A percentile compares a stretch with the other conserved stretches of the same genome.
Conservation (phyloP, 2,329 filamentous ascomycete genomes). For the Xylariaceae sp. region DNA sequence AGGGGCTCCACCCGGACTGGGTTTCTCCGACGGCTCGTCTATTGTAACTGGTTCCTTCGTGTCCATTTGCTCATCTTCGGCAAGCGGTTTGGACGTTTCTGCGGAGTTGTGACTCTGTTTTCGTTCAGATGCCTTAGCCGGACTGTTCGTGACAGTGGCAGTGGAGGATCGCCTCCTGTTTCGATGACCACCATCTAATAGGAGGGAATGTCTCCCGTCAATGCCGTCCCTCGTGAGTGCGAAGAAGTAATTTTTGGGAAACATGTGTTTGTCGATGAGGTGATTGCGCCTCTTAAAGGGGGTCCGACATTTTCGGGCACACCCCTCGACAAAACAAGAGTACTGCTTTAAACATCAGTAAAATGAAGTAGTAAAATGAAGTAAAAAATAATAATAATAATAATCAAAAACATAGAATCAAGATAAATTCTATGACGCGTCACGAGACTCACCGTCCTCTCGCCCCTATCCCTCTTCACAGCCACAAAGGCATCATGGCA, state of each 20-base stretch:
- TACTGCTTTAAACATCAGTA: slow-evolving; percentile 47
- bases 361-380: slow-evolving; percentile 1
- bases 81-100: slow-evolving; percentile 18
- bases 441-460: slow-evolving; percentile 62
- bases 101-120: slow-evolving; percentile 30
- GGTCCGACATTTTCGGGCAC: slow-evolving; percentile 77
- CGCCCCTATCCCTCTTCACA: slow-evolving; percentile 68
- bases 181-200: slow-evolving; percentile 53
- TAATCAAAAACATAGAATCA: too few species aligned
- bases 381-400: too few species aligned
- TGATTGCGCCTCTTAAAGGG: slow-evolving; percentile 81
- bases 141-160: slow-evolving; percentile 25
- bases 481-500: slow-evolving; percentile 78
- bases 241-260: slow-evolving; percentile 84
- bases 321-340: slow-evolving; percentile 83
- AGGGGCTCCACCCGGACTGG: slow-evolving; percentile 22
- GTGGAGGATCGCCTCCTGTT: slow-evolving; percentile 44
- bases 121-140: slow-evolving; percentile 22
- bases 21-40: slow-evolving; percentile 14
- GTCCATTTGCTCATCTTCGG: slow-evolving; percentile 10
- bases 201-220: slow-evolving; percentile 73
- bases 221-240: slow-evolving; percentile 84
- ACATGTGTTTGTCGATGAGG: slow-evolving; percentile 90
- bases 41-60: neutral
- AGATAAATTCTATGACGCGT: neutral